Conservation (phyloP, 306 rosid genomes). For the Leucaena leucocephala region DNA sequence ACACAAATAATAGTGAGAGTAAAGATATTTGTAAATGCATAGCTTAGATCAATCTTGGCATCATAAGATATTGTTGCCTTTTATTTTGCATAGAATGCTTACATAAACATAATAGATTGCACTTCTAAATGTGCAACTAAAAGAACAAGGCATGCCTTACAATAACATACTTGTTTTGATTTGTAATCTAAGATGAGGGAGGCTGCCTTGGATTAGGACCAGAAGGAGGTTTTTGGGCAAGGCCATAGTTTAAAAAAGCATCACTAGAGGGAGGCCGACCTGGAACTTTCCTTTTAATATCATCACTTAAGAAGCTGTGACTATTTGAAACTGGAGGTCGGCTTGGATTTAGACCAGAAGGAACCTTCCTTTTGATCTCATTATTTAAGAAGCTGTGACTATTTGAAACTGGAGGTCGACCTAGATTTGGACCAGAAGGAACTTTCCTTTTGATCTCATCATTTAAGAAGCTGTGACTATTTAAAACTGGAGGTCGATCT, state of each 20-base stretch:
- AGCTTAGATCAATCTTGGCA: too few relatives aligned
- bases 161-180: background rate
- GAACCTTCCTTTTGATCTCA: too few relatives aligned
- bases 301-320: background rate
- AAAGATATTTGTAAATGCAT: background rate
- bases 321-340: too few relatives aligned
- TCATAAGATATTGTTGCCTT: background rate
- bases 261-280: too few relatives aligned
- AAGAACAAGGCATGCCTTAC: background rate
- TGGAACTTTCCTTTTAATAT: background rate
- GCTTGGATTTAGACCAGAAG: too few relatives aligned
- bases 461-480: too few relatives aligned
- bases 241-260: too few relatives aligned
- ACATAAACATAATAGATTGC: background rate
- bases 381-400: too few relatives aligned
- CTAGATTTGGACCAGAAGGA: background rate
- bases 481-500: too few relatives aligned
- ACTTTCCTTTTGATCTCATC: too few relatives aligned
- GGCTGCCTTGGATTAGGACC: background rate
- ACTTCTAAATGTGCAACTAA: background rate
- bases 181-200: background rate
- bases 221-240: background rate
- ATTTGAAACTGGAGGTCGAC: too few relatives aligned
- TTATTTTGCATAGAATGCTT: background rate
- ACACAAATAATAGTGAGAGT: background rate